Percentiles rank a stretch among this genome's conserved stretches.
Conservation (phyloP, 768 basidiomycete species). For the Termitomyces sp. region DNA sequence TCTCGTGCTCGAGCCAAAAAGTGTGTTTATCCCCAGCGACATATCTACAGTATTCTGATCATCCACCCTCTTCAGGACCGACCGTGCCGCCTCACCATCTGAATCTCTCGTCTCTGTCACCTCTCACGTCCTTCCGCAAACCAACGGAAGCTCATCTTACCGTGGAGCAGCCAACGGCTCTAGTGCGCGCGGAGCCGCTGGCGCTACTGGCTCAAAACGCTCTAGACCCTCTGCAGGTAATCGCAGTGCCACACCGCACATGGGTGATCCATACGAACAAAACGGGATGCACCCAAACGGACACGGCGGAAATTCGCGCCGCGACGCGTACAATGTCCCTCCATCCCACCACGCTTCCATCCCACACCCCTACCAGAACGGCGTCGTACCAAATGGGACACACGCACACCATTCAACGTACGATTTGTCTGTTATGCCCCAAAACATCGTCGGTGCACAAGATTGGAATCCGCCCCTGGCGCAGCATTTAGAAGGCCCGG, state of each 20-base stretch:
- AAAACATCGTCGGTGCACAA: conserved; percentile 29
- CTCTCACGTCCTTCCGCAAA: conserved; percentile 52
- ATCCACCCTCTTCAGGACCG: conserved; percentile 37
- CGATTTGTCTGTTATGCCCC: conserved; percentile 33
- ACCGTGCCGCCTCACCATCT: conserved; percentile 66
- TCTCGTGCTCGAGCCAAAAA: conserved; percentile 57
- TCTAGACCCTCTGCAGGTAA: conserved; percentile 37
- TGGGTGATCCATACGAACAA: conserved; percentile 32
- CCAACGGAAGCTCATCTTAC: conserved; percentile 25
- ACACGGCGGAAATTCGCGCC: conserved; percentile 18
- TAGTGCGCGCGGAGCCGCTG: conserved; percentile 8
- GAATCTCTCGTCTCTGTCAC: conserved; percentile 72
- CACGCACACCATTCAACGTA: conserved; percentile 37
- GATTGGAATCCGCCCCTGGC: conserved; percentile 51
- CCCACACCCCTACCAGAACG: conserved; percentile 39
- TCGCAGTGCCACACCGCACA: conserved; percentile 36
- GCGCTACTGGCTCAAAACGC: conserved; percentile 33
- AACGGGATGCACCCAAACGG: conserved; percentile 20
- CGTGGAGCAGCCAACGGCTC: conserved; percentile 25
- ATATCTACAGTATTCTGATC: conserved; percentile 9
- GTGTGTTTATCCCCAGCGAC: conserved; percentile 33
- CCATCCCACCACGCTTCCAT: conserved; percentile 58
- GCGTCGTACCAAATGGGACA: conserved; percentile 17
- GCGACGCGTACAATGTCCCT: conserved; percentile 45
- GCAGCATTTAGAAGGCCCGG: conserved; percentile 70